Percentiles rank a stretch among this genome's conserved stretches.
Conservation (phyloP, 768 basidiomycete species). For the Amyloporia xantha region DNA sequence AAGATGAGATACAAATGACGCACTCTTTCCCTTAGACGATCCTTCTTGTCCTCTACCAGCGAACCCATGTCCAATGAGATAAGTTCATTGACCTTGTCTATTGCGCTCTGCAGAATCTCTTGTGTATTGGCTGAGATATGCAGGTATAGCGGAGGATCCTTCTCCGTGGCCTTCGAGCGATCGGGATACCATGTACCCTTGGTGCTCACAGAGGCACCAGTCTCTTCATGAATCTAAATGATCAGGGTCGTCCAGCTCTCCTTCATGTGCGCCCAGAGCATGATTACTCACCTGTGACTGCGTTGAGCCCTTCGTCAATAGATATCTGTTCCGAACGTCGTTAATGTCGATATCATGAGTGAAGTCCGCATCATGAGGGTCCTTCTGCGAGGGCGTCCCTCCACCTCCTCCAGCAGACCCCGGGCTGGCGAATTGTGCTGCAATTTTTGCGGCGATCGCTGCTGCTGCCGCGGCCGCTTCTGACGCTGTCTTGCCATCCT, state of each 20-base stretch:
- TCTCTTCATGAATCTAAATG: conserved; percentile 87
- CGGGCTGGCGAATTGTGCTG: conserved; percentile 67
- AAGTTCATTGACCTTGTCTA: conserved; percentile 68
- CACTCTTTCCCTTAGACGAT: conserved; percentile 62
- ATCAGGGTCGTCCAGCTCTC: not conserved
- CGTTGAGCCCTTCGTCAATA: conserved; percentile 89
- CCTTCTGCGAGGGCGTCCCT: conserved; percentile 42
- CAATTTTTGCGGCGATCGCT: conserved; percentile 93
- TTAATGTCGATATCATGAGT: conserved; percentile 95
- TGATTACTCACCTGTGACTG: conserved; percentile 71
- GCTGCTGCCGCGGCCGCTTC: conserved; percentile 74
- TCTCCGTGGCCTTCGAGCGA: conserved; percentile 82
- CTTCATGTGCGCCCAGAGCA: conserved; percentile 6
- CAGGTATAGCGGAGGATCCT: conserved; percentile 89
- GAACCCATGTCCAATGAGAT: conserved; percentile 72
- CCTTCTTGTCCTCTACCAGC: conserved; percentile 73
- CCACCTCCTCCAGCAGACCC: conserved; percentile 26
- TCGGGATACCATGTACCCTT: conserved; percentile 98
- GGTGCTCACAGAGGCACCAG: conserved; percentile 87
- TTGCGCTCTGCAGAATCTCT: conserved; percentile 59
- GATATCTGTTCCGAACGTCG: conserved; percentile 89
- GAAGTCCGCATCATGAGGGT: conserved; percentile 74
- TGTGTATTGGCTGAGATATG: conserved; percentile 78
- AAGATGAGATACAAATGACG: not conserved
- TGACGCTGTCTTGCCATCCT: conserved; percentile 55